Conservation (phyloP, 371 early-diverging fungal species). For the Rhizopus delemar region DNA sequence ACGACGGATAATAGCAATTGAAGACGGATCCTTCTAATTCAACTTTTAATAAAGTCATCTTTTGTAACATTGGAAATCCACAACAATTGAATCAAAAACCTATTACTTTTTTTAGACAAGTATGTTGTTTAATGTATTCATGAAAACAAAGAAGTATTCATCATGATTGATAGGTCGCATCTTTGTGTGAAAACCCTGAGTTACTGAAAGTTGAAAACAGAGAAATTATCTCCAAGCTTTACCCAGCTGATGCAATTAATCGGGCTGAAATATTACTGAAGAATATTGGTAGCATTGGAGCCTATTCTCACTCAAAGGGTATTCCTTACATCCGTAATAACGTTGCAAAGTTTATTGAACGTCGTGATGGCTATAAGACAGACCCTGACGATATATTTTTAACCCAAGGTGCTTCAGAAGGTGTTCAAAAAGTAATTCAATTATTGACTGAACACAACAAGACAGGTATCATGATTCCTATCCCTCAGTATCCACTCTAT, state of each 20-base stretch:
- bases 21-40: constrained; percentile 42
- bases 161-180: constrained; percentile 65
- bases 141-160: constrained; percentile 10
- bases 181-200: constrained; percentile 86
- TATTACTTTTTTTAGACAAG: constrained; percentile 96
- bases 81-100: constrained; percentile 94
- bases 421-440: constrained; percentile 87
- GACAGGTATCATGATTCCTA: constrained; percentile 96
- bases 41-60: constrained; percentile 78
- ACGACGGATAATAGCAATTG: constrained; percentile 16
- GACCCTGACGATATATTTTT: constrained; percentile 85
- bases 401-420: constrained; percentile 88
- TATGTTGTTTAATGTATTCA: constrained; percentile 25
- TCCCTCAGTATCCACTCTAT: constrained; percentile 98
- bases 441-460: constrained; percentile 73
- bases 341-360: constrained; percentile 84
- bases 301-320: constrained; percentile 96
- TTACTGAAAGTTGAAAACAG: constrained; percentile 65
- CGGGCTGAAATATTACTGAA: constrained; percentile 71
- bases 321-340: constrained; percentile 77
- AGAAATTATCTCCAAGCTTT: constrained; percentile 59
- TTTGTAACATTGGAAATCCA: constrained; percentile 98
- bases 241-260: constrained; percentile 78
- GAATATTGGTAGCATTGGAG: constrained; percentile 78
- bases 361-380: constrained; percentile 86